Evolutionary conservation across 2,329 filamentous ascomycete species (phyloP), one percentile per base, ranked within the genome.

Genomic region (Trichoderma brevicompactum): DNA sequence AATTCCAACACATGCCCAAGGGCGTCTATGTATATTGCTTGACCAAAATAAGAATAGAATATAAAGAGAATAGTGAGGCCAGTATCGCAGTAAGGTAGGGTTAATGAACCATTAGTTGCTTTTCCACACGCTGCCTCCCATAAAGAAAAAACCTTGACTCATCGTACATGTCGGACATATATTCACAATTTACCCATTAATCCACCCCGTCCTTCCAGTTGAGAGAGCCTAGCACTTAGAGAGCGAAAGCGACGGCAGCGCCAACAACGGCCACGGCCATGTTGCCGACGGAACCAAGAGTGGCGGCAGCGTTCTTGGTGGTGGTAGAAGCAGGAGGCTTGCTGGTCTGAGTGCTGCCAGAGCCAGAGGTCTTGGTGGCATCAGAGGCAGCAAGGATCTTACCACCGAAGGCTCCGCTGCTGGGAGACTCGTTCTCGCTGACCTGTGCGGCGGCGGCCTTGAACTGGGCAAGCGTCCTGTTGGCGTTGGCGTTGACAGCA

Each of bases 401-500:
- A 12, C 63, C 66, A 10, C 65, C 65, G 34, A 63, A 66, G 38
- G 32, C 17, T 4, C 61, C 62, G 41, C 40, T 44, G n/a, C 53
- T 58, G 34, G 43, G 64, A 23, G 64, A 53, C 19, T 59, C n/a
- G 50, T 48, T 61, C 41, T 40, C 43, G 56, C 13, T 49, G 34
- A 17, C n/a, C 54, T 50, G 58, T 8, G 10, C 15, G 48, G 65
- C 65, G 13, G 65, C 61, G 7, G 46, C 34, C 53, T 59, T 48
- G 61, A 65, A 67, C 8, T 38, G 13, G 28, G 15, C 66, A 38
- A 67, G 36, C 9, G 66, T 67, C 49, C 63, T 62, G 56, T 50
- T 46, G 44, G 17, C 12, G 56, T 46, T 56, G 49, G 62, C 49
- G 66, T 67, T 67, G 62, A 67, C 63, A n/a, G 44, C 49, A 34